Evolutionary conservation across 495 filamentous ascomycete species (phyloP).

Genomic region (Venustampulla echinocandica): DNA sequence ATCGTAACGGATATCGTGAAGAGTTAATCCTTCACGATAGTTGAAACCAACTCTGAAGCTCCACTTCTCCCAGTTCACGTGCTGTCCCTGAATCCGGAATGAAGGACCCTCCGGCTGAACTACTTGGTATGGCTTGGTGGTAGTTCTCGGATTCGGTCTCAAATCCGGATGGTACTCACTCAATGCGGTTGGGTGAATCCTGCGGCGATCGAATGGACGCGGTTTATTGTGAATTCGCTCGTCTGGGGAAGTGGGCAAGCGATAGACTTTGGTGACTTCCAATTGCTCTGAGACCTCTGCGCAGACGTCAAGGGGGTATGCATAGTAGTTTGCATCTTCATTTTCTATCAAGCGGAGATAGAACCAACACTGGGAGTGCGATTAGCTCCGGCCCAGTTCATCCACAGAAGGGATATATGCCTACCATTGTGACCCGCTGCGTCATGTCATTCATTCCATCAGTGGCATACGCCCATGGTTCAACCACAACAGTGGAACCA

Average conservation of each 20-base stretch:
- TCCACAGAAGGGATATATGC: conserved; percentile 10
- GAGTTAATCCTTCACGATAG: conserved; percentile 56
- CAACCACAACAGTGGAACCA: conserved; percentile 46
- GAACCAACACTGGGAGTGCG: conserved; percentile 4
- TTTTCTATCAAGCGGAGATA: conserved; percentile 10
- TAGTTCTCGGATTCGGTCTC: conserved; percentile 37
- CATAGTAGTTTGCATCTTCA: conserved; percentile 23
- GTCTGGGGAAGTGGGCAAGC: conserved; percentile 44
- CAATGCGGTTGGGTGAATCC: conserved; percentile 22
- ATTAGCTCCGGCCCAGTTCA: conserved; percentile 36
- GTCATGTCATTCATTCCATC: conserved; percentile 59
- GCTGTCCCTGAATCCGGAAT: conserved; percentile 36
- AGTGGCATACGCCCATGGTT: conserved; percentile 38
- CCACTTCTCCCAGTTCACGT: conserved; percentile 65
- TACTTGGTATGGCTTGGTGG: conserved; percentile 41
- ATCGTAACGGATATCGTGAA: conserved; percentile 66
- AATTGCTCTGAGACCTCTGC: conserved; percentile 42
- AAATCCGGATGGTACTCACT: conserved; percentile 57
- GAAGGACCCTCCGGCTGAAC: conserved; percentile 44
- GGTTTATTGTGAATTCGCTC: conserved; percentile 6
- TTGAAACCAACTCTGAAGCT: conserved; percentile 67
- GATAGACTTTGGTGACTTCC: conserved; percentile 43
- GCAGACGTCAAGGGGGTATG: conserved; percentile 18
- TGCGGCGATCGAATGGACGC: conserved; percentile 3
- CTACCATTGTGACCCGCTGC: conserved; percentile 46